Base-by-base conservation (phyloP, 805 yeast genomes). In the Saccharomycopsis guyanensis region DNA sequence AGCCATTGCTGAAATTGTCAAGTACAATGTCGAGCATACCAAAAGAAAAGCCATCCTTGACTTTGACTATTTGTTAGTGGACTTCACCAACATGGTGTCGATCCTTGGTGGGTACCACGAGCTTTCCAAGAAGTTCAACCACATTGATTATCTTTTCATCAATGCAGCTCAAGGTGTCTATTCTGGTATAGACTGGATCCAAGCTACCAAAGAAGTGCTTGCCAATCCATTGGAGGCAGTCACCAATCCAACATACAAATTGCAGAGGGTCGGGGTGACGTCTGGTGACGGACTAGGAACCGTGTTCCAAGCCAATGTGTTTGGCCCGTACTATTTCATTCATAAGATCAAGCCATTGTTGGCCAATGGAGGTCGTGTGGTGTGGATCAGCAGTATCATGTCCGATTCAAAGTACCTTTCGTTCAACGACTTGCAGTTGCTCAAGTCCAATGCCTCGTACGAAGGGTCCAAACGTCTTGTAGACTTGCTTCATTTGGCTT, bases 241-340 rank as follows among this genome's bases (percentile, higher is more conserved):
- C n/a, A 93, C 97, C 0, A 78, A 75, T 49, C 97, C 96, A 6
- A 78, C 80, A 1, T 89, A 85, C 65, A 88, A 91, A 63, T 72
- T 83, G 33, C 97, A 93, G 68, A 71, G 74, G 47, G 71, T 76
- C 15, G 96, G 97, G 3, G 80, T 81, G 22, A 78, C 74, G 57
- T 77, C 95, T 1, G 61, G 58, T 16, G 98, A 93, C 63, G 88
- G 77, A 0, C 56, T 91, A 69, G 97, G 97, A 1, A 66, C 84
- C 25, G 87, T 88, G 3, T 93, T 91, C 67, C 95, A 93, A 64
- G 94, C 93, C 3, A 93, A 93, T 59, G 96, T 91, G n/a, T 86
- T 93, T 65, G 96, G 95, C 0, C 97, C 97, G 2, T 89, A 85
- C 66, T 93, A 80, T 62, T 66, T 93, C 44, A 71, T 89, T 45